Evolutionary conservation across 495 filamentous ascomycete genomes (phyloP).

Genomic region (Hypoxylon perforatum): DNA sequence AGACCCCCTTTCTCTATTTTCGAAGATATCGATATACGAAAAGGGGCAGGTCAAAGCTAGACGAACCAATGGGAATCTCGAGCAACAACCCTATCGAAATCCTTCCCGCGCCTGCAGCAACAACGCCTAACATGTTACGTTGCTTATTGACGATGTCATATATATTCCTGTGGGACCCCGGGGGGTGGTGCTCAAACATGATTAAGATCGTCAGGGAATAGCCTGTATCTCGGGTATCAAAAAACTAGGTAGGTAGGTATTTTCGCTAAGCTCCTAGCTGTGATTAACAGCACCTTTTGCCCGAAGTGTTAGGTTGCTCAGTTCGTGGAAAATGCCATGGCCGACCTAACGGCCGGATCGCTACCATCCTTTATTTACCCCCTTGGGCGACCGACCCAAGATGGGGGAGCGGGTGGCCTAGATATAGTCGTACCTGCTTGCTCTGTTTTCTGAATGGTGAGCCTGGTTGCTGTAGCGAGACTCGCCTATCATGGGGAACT

Average conservation of each 20-base stretch:
- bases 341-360: slow-evolving; percentile 9
- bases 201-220: slow-evolving; percentile 36
- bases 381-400: slow-evolving; percentile 20
- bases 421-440: slow-evolving; percentile 10
- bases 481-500: slow-evolving; percentile 31
- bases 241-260: too few relatives aligned
- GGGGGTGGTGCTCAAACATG: slow-evolving; percentile 11
- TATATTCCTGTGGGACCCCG: slow-evolving; percentile 34
- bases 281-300: slow-evolving; percentile 28
- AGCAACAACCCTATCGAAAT: slow-evolving; percentile 17
- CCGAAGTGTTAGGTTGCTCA: slow-evolving; percentile 13
- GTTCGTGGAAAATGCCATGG: neutral
- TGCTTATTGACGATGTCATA: slow-evolving; percentile 38
- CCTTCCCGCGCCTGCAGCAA: slow-evolving; percentile 24
- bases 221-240: slow-evolving; percentile 33
- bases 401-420: slow-evolving; percentile 14
- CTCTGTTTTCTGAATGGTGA: slow-evolving; percentile 4
- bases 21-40: slow-evolving; percentile 33
- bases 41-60: slow-evolving; percentile 25
- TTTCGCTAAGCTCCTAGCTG: neutral
- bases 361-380: slow-evolving; percentile 17
- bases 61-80: slow-evolving; percentile 21
- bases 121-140: slow-evolving; percentile 28
- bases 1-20: slow-evolving; percentile 9
- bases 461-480: slow-evolving; percentile 21